Percentiles rank a stretch among this genome's conserved stretches.
phyloP scores from a whole-genome alignment of 805 yeast species.

The Torulaspora microellipsoides region DNA sequence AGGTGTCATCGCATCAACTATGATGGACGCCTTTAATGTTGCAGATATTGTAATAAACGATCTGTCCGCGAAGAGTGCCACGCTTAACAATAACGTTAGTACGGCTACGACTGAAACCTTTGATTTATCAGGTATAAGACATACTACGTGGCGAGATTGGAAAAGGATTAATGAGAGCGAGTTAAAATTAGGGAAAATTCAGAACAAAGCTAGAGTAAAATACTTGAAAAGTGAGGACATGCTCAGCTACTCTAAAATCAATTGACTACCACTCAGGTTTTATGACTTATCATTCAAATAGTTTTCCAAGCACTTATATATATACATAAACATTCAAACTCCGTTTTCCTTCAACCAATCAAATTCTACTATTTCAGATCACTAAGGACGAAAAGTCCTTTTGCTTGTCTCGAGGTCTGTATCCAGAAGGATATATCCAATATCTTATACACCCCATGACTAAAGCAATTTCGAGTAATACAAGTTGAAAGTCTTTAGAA shows the following conservation, averaged over 20 bases:
- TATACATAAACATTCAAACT: too few relatives aligned
- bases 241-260: background rate
- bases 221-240: conserved; percentile 17
- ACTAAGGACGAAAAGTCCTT: conserved; percentile 1
- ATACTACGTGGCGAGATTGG: conserved; percentile 34
- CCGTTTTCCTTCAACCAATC: conserved; percentile 7
- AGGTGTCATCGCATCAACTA: conserved; percentile 89
- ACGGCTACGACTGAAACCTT: conserved; percentile 3
- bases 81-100: background rate
- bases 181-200: conserved; percentile 14
- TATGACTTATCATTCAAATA: too few relatives aligned
- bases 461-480: too few relatives aligned
- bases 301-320: too few relatives aligned
- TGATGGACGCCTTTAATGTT: conserved; percentile 75
- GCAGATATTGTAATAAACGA: conserved; percentile 64
- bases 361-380: conserved; percentile 8
- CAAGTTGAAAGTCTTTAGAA: too few relatives aligned
- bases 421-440: too few relatives aligned
- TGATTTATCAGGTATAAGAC: conserved; percentile 10
- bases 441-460: too few relatives aligned
- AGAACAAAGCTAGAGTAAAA: conserved; percentile 18
- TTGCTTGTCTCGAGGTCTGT: background rate
- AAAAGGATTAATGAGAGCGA: conserved; percentile 24
- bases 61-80: conserved; percentile 27
- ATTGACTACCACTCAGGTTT: background rate